Percentiles rank a stretch among this genome's conserved stretches.
Evolutionary conservation across 2,329 filamentous ascomycete genomes (phyloP).

Genomic region (Arthrobotrys pseudoclavata): DNA sequence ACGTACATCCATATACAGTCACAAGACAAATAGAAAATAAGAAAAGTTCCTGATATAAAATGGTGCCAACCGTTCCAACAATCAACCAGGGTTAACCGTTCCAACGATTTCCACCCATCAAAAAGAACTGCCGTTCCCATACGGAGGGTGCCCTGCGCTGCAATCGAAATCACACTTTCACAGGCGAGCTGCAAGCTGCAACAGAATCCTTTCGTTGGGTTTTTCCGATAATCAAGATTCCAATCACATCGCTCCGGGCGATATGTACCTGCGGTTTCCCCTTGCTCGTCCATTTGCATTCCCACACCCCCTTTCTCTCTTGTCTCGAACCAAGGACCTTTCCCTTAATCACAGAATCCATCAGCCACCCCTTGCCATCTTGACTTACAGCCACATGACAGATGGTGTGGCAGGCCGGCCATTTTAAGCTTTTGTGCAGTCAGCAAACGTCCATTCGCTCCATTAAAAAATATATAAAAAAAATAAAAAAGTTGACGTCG

Average conservation of each 20-base stretch:
- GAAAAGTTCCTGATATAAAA: constrained; percentile 4
- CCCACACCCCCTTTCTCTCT: constrained; percentile 26
- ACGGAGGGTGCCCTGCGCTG: constrained; percentile 35
- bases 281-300: constrained; percentile 39
- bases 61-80: constrained; percentile 18
- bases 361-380: not conserved
- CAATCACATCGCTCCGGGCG: constrained; percentile 41
- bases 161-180: constrained; percentile 42
- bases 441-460: not conserved
- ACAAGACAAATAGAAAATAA: constrained; percentile 17
- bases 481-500: not conserved
- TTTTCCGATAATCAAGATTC: constrained; percentile 49
- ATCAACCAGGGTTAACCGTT: constrained; percentile 25
- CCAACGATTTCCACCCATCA: constrained; percentile 23
- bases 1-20: not conserved
- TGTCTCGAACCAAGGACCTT: not conserved
- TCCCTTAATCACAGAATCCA: not conserved
- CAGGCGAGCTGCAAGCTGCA: constrained; percentile 58
- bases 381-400: constrained; percentile 10
- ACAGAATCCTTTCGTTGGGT: constrained; percentile 16
- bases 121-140: constrained; percentile 32
- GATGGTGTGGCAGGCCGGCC: constrained; percentile 6
- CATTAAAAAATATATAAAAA: not conserved
- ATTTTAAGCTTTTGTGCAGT: constrained; percentile 9
- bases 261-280: constrained; percentile 14